Percentiles rank a stretch among this genome's conserved stretches.
Conservation (phyloP, 192 early-diverging fungal species). For the Coemansia sp. region DNA sequence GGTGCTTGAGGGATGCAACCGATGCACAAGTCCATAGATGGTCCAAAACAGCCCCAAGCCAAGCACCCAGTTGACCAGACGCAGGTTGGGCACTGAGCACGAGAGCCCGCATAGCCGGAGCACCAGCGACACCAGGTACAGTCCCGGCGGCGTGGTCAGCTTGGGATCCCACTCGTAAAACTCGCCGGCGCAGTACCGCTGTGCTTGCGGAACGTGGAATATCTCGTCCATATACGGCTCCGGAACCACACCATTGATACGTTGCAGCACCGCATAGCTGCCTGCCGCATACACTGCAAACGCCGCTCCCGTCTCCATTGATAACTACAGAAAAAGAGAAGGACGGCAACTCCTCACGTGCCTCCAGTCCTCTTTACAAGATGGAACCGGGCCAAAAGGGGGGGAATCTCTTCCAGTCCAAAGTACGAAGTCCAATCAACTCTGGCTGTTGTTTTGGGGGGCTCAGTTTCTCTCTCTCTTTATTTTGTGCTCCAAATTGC, state of each 20-base stretch:
- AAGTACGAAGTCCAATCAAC: no score
- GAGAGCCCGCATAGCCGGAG: neutral
- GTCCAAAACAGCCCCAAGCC: constrained; percentile 55
- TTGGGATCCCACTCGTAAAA: constrained; percentile 85
- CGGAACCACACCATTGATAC: constrained; percentile 14
- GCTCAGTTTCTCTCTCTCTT: neutral
- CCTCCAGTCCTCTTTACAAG: no score
- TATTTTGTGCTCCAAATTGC: neutral
- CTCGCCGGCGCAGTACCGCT: constrained; percentile 72
- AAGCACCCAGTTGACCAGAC: constrained; percentile 70
- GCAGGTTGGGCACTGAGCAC: constrained; percentile 55
- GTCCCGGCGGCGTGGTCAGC: constrained; percentile 94
- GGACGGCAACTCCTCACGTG: no score
- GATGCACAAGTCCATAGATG: constrained; percentile 31
- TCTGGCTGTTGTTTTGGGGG: no score
- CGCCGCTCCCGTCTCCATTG: neutral
- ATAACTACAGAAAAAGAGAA: no score
- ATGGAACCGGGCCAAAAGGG: no score
- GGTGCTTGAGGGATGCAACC: constrained; percentile 9
- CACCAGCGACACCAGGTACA: constrained; percentile 60
- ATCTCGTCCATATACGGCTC: constrained; percentile 78
- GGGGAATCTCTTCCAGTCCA: no score
- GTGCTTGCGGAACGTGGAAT: constrained; percentile 91
- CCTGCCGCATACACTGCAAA: constrained; percentile 29
- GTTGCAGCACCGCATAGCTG: constrained; percentile 29